phyloP scores from a whole-genome alignment of 148 eudicot genomes.

The Silene uniflora region DNA sequence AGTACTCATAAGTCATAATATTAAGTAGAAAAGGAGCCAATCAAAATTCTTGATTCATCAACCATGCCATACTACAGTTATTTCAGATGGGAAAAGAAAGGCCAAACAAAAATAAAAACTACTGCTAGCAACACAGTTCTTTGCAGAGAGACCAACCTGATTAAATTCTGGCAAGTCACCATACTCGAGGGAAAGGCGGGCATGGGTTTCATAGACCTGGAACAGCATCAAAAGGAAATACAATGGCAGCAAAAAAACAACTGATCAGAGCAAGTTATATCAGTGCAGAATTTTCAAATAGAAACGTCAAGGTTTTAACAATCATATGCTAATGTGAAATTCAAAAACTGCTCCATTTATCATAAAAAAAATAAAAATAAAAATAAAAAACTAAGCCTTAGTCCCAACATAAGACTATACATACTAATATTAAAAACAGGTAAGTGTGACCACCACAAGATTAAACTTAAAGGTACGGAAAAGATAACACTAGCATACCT shows the following conservation, averaged over 20 bases:
- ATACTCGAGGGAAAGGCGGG: conserved; percentile 87
- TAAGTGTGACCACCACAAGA: background rate
- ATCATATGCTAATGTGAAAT: background rate
- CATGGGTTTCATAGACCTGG: conserved; percentile 98
- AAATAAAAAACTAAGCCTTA: too few relatives aligned
- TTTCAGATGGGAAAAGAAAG: background rate
- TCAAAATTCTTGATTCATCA: background rate
- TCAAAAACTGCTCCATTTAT: background rate
- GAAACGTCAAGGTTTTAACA: background rate
- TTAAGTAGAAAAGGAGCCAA: background rate
- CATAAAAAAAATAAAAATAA: too few relatives aligned
- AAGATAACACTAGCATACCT: conserved; percentile 39
- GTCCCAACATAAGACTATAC: background rate
- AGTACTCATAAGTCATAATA: too few relatives aligned
- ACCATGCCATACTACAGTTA: background rate
- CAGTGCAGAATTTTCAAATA: background rate
- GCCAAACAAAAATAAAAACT: background rate
- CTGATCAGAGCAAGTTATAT: background rate
- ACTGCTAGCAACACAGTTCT: background rate
- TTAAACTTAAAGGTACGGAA: background rate
- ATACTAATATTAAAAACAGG: background rate
- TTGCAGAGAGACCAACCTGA: conserved; percentile 54
- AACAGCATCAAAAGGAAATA: conserved; percentile 9
- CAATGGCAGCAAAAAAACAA: conserved; percentile 1
- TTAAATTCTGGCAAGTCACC: conserved; percentile 93